phyloP scores from a whole-genome alignment of 192 early-diverging fungal species.

The Backusella parvicylindrica region DNA sequence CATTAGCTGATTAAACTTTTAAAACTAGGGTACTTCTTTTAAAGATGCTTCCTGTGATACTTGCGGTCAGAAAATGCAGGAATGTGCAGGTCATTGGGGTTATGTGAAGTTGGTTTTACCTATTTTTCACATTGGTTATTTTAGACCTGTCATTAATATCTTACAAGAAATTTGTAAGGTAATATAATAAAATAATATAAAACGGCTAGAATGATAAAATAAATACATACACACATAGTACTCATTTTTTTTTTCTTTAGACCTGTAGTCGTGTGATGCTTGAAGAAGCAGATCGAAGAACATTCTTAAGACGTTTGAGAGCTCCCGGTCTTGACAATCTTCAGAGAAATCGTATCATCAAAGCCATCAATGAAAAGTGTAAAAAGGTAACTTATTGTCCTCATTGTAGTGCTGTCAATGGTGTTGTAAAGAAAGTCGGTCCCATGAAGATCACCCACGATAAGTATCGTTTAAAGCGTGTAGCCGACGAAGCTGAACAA shows the following conservation, averaged over 20 bases:
- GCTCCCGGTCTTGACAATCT: conserved; percentile 81
- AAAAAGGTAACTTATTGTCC: conserved; percentile 86
- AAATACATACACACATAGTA: not conserved
- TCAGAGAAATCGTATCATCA: conserved; percentile 72
- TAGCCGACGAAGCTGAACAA: conserved; percentile 67
- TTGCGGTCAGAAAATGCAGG: conserved; percentile 78
- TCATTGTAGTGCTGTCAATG: conserved; percentile 79
- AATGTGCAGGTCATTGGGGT: conserved; percentile 97
- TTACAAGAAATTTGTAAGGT: conserved; percentile 98
- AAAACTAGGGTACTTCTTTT: conserved; percentile 71
- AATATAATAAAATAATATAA: not conserved
- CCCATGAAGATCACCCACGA: conserved; percentile 96
- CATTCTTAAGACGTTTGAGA: conserved; percentile 66
- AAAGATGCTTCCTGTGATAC: conserved; percentile 87
- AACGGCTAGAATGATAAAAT: not conserved
- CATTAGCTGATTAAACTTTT: not conserved
- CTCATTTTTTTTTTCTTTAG: conserved; percentile 34
- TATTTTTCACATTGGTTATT: conserved; percentile 98
- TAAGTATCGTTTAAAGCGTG: conserved; percentile 81
- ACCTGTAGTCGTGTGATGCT: conserved; percentile 86
- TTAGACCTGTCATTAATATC: conserved; percentile 81
- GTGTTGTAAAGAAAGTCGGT: conserved; percentile 92
- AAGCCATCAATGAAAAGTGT: conserved; percentile 79
- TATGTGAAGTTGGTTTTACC: conserved; percentile 89
- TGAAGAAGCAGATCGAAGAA: conserved; percentile 72